phyloP scores from a whole-genome alignment of 805 yeast genomes.

The Helenozyma baotianmanensis region DNA sequence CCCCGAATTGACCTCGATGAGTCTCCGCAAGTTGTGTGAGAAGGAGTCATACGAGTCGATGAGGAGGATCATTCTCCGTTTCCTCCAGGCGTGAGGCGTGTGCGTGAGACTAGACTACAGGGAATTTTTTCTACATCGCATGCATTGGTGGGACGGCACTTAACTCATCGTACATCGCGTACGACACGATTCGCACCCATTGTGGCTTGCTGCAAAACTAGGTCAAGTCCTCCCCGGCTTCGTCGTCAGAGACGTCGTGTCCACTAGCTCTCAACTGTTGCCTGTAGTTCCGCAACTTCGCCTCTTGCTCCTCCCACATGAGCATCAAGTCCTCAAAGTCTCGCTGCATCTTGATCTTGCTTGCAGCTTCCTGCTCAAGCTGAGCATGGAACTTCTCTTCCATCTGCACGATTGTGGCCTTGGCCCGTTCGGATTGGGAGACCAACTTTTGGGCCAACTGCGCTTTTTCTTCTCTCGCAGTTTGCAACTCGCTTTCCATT shows the following conservation, averaged over 20 bases:
- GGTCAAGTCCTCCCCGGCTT: no score
- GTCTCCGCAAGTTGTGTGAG: slow-evolving; percentile 70
- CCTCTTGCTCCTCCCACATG: slow-evolving; percentile 73
- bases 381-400: no score
- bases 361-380: slow-evolving; percentile 1
- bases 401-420: no score
- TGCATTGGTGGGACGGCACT: not conserved
- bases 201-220: no score
- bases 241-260: slow-evolving; percentile 64
- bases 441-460: no score
- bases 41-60: slow-evolving; percentile 96
- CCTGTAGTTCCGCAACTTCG: slow-evolving; percentile 56
- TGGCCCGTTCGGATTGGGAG: no score
- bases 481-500: no score
- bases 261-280: slow-evolving; percentile 47
- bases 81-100: not conserved
- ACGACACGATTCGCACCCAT: not conserved
- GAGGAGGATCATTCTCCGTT: slow-evolving; percentile 49
- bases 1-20: slow-evolving; percentile 51
- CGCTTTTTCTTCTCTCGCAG: no score
- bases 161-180: not conserved
- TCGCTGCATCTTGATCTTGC: slow-evolving; percentile 1
- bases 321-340: slow-evolving; percentile 50
- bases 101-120: not conserved
- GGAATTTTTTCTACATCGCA: not conserved